These are phyloP conservation scores for Hortaea sp. DNA, from an alignment of 2,329 filamentous ascomycete genomes.

Conservation along the genomic window DNA sequence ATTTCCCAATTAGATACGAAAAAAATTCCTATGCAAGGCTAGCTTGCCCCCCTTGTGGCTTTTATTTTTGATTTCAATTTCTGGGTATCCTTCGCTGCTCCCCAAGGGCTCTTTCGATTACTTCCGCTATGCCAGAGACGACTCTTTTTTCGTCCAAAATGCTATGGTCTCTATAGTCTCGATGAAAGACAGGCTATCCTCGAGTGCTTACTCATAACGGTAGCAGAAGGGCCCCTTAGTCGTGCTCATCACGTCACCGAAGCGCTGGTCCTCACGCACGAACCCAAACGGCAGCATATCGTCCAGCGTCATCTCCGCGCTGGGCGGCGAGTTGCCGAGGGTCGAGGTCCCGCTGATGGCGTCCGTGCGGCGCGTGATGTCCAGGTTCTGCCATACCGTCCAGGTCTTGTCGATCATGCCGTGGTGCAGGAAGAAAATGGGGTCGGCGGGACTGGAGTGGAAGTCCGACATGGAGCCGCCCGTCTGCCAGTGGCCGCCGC, in stretches of 20 bases:
- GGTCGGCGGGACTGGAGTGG: constrained; percentile 36
- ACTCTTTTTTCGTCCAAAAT: too few species aligned
- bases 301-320: constrained; percentile 36
- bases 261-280: constrained; percentile 14
- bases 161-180: too few species aligned
- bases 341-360: constrained; percentile 36
- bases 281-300: constrained; percentile 29
- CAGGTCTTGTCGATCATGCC: constrained; percentile 38
- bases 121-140: too few species aligned
- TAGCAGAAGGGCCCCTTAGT: constrained; percentile 24
- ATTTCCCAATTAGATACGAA: too few species aligned
- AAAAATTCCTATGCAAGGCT: too few species aligned
- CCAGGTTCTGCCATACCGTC: constrained; percentile 42
- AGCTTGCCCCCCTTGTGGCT: too few species aligned
- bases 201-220: constrained; percentile 16
- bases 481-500: constrained; percentile 38
- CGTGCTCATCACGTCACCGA: constrained; percentile 23
- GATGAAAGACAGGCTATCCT: too few species aligned
- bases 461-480: constrained; percentile 39
- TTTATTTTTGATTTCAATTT: too few species aligned
- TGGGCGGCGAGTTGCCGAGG: constrained; percentile 34
- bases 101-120: too few species aligned
- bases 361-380: constrained; percentile 29
- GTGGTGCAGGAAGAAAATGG: constrained; percentile 42
- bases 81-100: too few species aligned